Percentiles rank a stretch among this genome's conserved stretches.
Evolutionary conservation across 2,329 filamentous ascomycete species (phyloP).

Genomic region (Fonsecaea nubica): DNA sequence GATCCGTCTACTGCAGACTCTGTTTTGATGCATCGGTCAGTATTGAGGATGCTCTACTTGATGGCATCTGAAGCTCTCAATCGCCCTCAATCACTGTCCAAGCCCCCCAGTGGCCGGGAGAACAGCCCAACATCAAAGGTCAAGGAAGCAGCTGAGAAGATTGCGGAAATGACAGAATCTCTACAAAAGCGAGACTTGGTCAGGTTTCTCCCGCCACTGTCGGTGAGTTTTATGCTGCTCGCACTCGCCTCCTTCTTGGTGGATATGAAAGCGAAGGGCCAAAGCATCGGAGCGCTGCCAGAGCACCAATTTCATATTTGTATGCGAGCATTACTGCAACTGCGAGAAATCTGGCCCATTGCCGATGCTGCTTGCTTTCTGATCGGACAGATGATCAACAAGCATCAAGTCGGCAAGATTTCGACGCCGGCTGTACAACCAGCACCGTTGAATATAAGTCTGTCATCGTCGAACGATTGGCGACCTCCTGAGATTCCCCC

Average conservation of each 20-base stretch:
- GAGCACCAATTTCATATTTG: conserved; percentile 32
- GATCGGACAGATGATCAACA: conserved; percentile 36
- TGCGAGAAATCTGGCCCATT: conserved; percentile 36
- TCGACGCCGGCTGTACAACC: conserved; percentile 26
- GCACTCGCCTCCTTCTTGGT: conserved; percentile 33
- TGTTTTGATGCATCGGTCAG: conserved; percentile 27
- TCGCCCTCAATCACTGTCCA: conserved; percentile 28
- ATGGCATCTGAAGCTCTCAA: conserved; percentile 33
- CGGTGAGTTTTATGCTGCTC: conserved; percentile 34
- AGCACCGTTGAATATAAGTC: conserved; percentile 1
- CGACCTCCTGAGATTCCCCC: conserved; percentile 4
- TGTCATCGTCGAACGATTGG: conserved; percentile 16
- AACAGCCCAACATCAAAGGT: conserved; percentile 27
- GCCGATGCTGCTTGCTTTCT: conserved; percentile 34
- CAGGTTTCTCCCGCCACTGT: conserved; percentile 30
- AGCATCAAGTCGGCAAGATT: conserved; percentile 25
- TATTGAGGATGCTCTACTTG: conserved; percentile 31
- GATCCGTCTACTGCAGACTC: conserved; percentile 18
- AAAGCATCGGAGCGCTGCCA: conserved; percentile 19
- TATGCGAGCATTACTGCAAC: conserved; percentile 27
- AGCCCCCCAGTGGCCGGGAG: conserved; percentile 10
- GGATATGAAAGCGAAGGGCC: conserved; percentile 31
- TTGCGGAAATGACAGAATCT: conserved; percentile 29
- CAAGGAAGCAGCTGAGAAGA: conserved; percentile 29
- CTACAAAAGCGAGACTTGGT: conserved; percentile 31